A percentile compares a stretch with the other conserved stretches of the same genome.
These are phyloP conservation scores for Mycotypha africana DNA, from an alignment of 371 early-diverging fungal species.

Conservation along the genomic window DNA sequence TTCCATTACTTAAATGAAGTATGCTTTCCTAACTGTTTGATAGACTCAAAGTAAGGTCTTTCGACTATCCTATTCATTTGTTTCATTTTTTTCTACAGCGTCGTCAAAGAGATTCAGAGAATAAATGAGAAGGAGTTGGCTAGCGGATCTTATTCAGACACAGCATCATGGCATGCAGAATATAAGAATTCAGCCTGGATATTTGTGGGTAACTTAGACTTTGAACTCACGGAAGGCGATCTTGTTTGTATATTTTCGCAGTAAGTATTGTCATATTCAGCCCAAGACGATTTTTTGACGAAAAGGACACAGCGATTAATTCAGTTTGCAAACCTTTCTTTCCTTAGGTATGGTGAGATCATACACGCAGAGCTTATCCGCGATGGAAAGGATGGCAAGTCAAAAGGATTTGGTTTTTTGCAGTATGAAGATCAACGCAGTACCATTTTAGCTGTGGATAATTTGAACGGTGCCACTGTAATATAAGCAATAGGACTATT, in stretches of 20 bases:
- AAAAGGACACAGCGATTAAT: no score
- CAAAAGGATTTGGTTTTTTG: conserved; percentile 89
- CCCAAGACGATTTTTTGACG: no score
- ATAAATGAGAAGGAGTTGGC: conserved; percentile 61
- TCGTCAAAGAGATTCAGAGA: conserved; percentile 71
- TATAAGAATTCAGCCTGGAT: conserved; percentile 89
- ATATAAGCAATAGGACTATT: not conserved
- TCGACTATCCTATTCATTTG: no score
- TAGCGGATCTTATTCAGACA: conserved; percentile 35
- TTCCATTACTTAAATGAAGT: no score
- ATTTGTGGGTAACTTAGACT: conserved; percentile 82
- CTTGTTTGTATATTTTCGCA: conserved; percentile 89
- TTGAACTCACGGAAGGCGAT: conserved; percentile 90
- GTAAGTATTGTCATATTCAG: conserved; percentile 48
- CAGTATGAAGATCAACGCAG: conserved; percentile 91
- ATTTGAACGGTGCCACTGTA: conserved; percentile 83
- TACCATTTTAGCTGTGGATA: conserved; percentile 92
- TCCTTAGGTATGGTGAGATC: conserved; percentile 78
- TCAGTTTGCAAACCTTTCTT: no score
- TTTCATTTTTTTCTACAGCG: no score
- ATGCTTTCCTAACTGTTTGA: no score
- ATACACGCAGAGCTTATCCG: conserved; percentile 83
- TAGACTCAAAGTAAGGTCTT: no score
- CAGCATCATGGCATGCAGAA: conserved; percentile 85
- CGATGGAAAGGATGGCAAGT: conserved; percentile 82